phyloP scores from a whole-genome alignment of 192 early-diverging fungal genomes.

The Allomyces macrogynus region DNA sequence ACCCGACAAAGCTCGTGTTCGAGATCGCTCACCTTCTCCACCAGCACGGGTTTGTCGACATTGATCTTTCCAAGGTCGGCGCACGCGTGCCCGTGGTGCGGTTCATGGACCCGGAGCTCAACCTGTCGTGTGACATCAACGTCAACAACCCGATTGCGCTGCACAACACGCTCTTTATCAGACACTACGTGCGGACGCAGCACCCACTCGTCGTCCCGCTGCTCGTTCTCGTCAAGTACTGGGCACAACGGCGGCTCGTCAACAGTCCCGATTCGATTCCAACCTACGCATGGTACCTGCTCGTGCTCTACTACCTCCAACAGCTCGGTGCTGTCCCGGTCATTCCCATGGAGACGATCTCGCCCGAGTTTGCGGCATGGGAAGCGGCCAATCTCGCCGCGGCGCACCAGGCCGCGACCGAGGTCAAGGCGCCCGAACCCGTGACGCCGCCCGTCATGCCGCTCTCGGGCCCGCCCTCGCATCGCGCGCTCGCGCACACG shows the following conservation, averaged over 20 bases:
- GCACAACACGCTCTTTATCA: slow-evolving; percentile 74
- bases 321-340: slow-evolving; percentile 14
- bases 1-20: background rate
- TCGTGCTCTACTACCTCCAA: slow-evolving; percentile 84
- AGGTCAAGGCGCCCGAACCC: slow-evolving; percentile 1
- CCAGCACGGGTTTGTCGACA: slow-evolving; percentile 1
- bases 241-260: slow-evolving; percentile 62
- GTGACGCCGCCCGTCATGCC: background rate
- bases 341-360: too few relatives aligned
- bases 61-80: slow-evolving; percentile 16
- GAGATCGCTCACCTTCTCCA: background rate
- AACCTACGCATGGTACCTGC: slow-evolving; percentile 89
- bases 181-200: slow-evolving; percentile 58
- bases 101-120: slow-evolving; percentile 70
- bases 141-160: slow-evolving; percentile 81
- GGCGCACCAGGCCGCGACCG: slow-evolving; percentile 32
- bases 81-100: slow-evolving; percentile 90
- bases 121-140: slow-evolving; percentile 79
- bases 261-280: slow-evolving; percentile 58
- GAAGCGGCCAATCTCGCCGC: slow-evolving; percentile 73
- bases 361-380: slow-evolving; percentile 6
- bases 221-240: slow-evolving; percentile 78
- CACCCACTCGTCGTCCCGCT: slow-evolving; percentile 73
- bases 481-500: background rate
- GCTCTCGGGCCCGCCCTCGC: background rate